Conservation (phyloP, 371 early-diverging fungal species). For the Conidiobolus incongruus region DNA sequence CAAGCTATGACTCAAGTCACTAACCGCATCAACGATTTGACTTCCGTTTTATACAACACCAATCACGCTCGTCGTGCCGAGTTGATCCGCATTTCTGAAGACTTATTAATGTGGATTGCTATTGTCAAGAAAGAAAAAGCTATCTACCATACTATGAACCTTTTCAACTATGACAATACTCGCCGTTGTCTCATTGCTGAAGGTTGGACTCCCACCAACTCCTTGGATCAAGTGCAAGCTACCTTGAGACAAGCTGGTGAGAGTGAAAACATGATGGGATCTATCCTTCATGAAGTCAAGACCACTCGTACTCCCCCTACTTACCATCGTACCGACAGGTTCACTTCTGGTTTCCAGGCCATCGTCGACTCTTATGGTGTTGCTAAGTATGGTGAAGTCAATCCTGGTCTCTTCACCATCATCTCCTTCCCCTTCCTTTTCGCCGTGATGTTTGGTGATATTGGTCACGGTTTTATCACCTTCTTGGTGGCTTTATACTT, state of each 20-base stretch:
- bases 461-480: constrained; percentile 92
- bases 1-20: constrained; percentile 50
- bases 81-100: constrained; percentile 56
- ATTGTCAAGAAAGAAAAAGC: constrained; percentile 92
- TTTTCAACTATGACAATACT: constrained; percentile 77
- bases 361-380: constrained; percentile 98
- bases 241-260: constrained; percentile 64
- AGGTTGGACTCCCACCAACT: constrained; percentile 87
- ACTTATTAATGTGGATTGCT: constrained; percentile 64
- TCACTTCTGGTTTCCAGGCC: constrained; percentile 90
- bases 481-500: constrained; percentile 52
- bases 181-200: constrained; percentile 91
- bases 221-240: constrained; percentile 50
- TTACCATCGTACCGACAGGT: constrained; percentile 84
- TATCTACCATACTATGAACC: constrained; percentile 88
- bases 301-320: constrained; percentile 88
- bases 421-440: constrained; percentile 98
- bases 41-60: constrained; percentile 54
- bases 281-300: constrained; percentile 59
- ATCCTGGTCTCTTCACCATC: constrained; percentile 95
- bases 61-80: constrained; percentile 62
- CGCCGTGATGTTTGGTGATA: constrained; percentile 99
- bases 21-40: constrained; percentile 14
- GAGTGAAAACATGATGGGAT: constrained; percentile 40
- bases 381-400: constrained; percentile 97